phyloP scores from a whole-genome alignment of 768 basidiomycete genomes.

The Tulasnella sp. region DNA sequence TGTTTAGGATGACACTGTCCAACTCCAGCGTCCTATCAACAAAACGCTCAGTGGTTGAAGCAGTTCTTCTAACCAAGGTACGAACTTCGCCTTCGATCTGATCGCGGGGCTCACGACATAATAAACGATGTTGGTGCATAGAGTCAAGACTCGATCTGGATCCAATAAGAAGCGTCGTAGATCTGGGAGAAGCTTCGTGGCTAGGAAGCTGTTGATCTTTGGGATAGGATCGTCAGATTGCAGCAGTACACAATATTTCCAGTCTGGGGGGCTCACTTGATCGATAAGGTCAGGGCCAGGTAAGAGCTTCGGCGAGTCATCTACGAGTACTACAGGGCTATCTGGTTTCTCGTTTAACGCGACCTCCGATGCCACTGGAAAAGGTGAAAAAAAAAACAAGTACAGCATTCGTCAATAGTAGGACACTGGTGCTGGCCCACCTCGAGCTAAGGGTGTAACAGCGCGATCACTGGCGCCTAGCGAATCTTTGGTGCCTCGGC shows the following conservation, averaged over 20 bases:
- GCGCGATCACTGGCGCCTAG: constrained; percentile 47
- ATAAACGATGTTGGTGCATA: constrained; percentile 74
- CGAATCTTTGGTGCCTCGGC: constrained; percentile 53
- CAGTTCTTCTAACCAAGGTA: background rate
- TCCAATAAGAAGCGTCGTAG: constrained; percentile 73
- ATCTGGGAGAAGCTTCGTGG: constrained; percentile 55
- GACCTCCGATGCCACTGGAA: constrained; percentile 12
- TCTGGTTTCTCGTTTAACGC: constrained; percentile 15
- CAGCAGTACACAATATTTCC: constrained; percentile 7
- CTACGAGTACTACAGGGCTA: background rate
- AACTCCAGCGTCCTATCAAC: constrained; percentile 51
- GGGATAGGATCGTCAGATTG: background rate
- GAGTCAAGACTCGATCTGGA: constrained; percentile 65
- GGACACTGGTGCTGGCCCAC: too few relatives aligned
- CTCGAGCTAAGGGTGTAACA: constrained; percentile 4
- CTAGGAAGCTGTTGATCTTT: constrained; percentile 65
- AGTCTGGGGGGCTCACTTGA: background rate
- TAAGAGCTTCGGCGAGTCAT: constrained; percentile 6
- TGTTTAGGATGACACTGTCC: constrained; percentile 50
- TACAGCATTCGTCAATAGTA: too few relatives aligned
- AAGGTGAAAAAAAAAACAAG: too few relatives aligned
- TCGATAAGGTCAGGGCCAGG: constrained; percentile 8
- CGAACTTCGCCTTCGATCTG: constrained; percentile 63
- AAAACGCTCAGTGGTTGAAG: background rate
- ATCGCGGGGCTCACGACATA: constrained; percentile 73